These are phyloP conservation scores for Plantago elongata DNA, from an alignment of 257 asterid genomes.

Conservation along the genomic window DNA sequence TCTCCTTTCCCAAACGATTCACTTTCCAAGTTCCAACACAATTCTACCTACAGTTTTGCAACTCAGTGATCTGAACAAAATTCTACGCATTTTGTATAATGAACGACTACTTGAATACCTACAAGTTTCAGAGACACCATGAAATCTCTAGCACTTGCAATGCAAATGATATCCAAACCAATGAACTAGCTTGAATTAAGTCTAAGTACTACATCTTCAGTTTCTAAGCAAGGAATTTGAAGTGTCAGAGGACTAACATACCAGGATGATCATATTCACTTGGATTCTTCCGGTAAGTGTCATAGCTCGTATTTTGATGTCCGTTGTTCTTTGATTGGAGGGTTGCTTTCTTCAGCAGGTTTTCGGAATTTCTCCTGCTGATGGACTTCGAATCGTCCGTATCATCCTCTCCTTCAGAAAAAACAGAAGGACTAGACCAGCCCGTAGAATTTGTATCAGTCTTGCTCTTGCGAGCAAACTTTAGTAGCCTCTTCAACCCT, in stretches of 20 bases:
- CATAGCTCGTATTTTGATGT: constrained; percentile 33
- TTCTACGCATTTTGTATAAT: too few relatives aligned
- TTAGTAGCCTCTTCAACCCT: constrained; percentile 90
- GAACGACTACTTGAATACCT: too few relatives aligned
- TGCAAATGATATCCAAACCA: too few relatives aligned
- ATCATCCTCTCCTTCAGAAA: constrained; percentile 97
- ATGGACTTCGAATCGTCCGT: constrained; percentile 58
- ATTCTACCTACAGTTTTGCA: too few relatives aligned
- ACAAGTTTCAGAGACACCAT: too few relatives aligned
- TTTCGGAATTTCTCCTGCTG: constrained; percentile 53
- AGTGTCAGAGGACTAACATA: constrained; percentile 23
- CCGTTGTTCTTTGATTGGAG: constrained; percentile 55
- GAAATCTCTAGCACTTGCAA: too few relatives aligned
- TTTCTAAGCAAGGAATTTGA: background rate
- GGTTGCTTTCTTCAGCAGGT: constrained; percentile 73
- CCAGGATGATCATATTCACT: constrained; percentile 46
- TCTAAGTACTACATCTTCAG: background rate
- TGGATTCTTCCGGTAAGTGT: constrained; percentile 27
- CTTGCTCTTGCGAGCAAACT: constrained; percentile 93
- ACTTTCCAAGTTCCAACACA: too few relatives aligned
- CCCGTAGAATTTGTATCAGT: constrained; percentile 60
- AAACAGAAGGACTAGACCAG: constrained; percentile 72
- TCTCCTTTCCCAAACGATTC: background rate
- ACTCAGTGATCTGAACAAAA: too few relatives aligned
- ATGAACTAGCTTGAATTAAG: too few relatives aligned